These are phyloP conservation scores for Eimeria praecox DNA, from an alignment of 169 alveolate species.

Conservation along the genomic window DNA sequence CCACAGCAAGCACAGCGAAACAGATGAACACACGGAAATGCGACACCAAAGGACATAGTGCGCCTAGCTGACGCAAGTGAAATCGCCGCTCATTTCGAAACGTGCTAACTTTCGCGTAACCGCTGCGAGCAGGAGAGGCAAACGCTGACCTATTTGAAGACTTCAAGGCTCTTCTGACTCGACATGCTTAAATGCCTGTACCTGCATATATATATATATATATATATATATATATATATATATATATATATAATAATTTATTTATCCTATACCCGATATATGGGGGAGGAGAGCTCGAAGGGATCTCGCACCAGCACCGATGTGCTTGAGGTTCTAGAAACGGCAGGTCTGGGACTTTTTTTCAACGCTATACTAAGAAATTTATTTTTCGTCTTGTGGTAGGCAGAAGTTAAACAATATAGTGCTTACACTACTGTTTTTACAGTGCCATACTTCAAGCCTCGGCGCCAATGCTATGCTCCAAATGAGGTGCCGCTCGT, in stretches of 20 bases:
- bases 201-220: not conserved
- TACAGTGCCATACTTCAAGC: not conserved
- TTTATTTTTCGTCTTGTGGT: not conserved
- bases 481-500: not conserved
- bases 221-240: not conserved
- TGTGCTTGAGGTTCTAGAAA: not conserved
- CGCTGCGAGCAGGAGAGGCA: constrained; percentile 84
- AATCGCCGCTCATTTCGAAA: not conserved
- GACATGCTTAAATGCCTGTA: constrained; percentile 82
- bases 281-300: not conserved
- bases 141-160: constrained; percentile 88
- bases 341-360: not conserved
- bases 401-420: not conserved
- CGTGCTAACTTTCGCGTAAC: not conserved
- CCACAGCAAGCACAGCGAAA: not conserved
- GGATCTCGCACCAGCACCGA: not conserved
- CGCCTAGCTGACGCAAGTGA: not conserved
- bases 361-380: not conserved
- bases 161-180: constrained; percentile 87
- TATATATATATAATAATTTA: not conserved
- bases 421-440: not conserved
- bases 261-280: not conserved
- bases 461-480: not conserved
- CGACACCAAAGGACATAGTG: not conserved
- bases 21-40: not conserved